Base-by-base conservation (phyloP, 2,329 filamentous ascomycete species). In the Trichoderma breve region DNA sequence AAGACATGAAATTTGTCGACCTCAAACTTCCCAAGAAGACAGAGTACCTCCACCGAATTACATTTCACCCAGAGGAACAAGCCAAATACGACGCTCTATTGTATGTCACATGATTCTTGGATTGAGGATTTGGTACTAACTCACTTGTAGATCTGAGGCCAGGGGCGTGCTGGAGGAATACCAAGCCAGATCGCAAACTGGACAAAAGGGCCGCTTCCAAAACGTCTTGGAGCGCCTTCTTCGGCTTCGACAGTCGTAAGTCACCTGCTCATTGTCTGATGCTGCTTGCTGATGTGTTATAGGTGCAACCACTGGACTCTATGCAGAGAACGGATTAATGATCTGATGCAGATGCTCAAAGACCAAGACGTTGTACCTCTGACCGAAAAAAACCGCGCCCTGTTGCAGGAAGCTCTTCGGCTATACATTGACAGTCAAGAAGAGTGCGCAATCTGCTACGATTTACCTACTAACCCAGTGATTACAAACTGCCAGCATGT, bases 1-100 rank as follows among this genome's bases (percentile, higher is more conserved):
- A 97, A 79, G 91, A 95, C 71, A 97, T 97, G 94, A 87, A 87
- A 6, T 97, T 97, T 77, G 88, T 97, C 67, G 93, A 97, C 75
- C 84, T 97, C 24, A 92, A 90, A 73, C 85, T 97, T 9, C 94
- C 94, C 0, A 85, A 90, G 15, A 90, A 97, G 77, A 91, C 90
- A 1, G 93, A 95, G 78, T 94, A 92, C 75, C 85, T 96, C 6
- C 91, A 96, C 76, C 88, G 89, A 9, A 89, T 97, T 75, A 85
- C 90, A 9, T 94, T 97, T 76, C 87, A 90, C 57, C 81, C 88
- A 0, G 90, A 94, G 43, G 94, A 97, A 79, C 86, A 90, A 75
- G 88, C 90, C 76, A 93, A 92, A 81, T 97, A 97, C 78, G 88
- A 93, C 51, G 90, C 90, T 43, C 85, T 97, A 66, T 84, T 91